Evolutionary conservation across 805 yeast genomes (phyloP).

Genomic region (Yamadazyma tumulicola): DNA sequence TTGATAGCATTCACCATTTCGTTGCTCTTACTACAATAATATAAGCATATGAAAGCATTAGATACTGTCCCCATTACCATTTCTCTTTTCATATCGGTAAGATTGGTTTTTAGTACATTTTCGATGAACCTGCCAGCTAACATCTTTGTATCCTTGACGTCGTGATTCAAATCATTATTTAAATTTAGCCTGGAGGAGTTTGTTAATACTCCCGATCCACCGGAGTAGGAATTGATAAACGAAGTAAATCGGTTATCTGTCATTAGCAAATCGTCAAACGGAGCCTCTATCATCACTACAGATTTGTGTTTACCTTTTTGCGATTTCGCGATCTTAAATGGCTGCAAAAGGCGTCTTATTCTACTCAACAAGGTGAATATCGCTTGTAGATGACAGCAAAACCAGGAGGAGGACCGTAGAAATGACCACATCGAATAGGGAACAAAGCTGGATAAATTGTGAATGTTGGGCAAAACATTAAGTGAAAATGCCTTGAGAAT

Average conservation of each 20-base stretch:
- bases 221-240: conserved; percentile 3
- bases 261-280: not conserved
- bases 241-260: conserved; percentile 4
- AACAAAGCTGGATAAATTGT: not conserved
- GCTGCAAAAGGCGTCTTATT: too few relatives aligned
- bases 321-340: conserved; percentile 1
- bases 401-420: not conserved
- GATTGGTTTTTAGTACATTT: not conserved
- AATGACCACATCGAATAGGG: not conserved
- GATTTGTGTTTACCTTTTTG: conserved; percentile 1
- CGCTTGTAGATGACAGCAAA: not conserved
- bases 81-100: not conserved
- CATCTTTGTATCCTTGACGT: conserved; percentile 1
- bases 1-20: conserved; percentile 15
- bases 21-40: conserved; percentile 2
- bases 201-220: not conserved
- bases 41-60: conserved; percentile 10
- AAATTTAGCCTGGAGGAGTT: not conserved
- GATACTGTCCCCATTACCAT: not conserved
- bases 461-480: not conserved
- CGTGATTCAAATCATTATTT: not conserved
- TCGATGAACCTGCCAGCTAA: conserved; percentile 3
- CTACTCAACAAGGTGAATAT: too few relatives aligned
- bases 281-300: not conserved
- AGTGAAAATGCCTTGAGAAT: not conserved